These are phyloP conservation scores for Paratinospora sagittata DNA, from an alignment of 164 flowering plant genomes.

Conservation along the genomic window DNA sequence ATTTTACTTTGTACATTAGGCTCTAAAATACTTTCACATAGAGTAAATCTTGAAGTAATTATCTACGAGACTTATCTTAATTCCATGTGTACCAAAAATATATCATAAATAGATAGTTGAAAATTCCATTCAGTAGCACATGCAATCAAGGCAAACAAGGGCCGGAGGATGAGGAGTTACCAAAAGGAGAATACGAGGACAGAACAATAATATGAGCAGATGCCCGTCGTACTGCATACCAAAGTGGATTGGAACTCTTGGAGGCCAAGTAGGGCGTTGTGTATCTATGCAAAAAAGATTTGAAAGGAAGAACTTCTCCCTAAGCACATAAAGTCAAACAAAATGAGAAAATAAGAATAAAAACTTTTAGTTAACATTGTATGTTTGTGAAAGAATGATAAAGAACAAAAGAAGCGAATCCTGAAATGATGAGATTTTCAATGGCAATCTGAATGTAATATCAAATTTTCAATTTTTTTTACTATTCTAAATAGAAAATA, in stretches of 20 bases:
- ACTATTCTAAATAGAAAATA: too few species aligned
- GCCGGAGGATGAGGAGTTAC: slow-evolving; percentile 35
- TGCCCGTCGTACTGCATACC: slow-evolving; percentile 93
- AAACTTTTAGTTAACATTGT: too few species aligned
- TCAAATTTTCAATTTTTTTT: too few species aligned
- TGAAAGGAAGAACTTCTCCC: slow-evolving; percentile 82
- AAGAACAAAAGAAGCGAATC: too few species aligned
- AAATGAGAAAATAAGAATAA: neutral
- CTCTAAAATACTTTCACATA: too few species aligned
- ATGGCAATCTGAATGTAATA: too few species aligned
- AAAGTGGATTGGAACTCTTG: slow-evolving; percentile 71
- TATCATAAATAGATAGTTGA: neutral
- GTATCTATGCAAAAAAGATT: slow-evolving; percentile 58
- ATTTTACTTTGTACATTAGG: too few species aligned
- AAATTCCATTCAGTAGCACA: neutral
- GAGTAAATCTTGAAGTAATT: neutral
- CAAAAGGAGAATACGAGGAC: slow-evolving; percentile 92
- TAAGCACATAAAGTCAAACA: slow-evolving; percentile 16
- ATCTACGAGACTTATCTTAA: neutral
- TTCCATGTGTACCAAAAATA: neutral
- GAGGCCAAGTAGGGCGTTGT: slow-evolving; percentile 65
- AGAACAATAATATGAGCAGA: slow-evolving; percentile 93
- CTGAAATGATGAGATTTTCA: too few species aligned
- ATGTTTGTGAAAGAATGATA: too few species aligned
- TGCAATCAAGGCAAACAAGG: neutral